Evolutionary conservation across 2,329 filamentous ascomycete species (phyloP).

Genomic region (Fusarium nodosum): DNA sequence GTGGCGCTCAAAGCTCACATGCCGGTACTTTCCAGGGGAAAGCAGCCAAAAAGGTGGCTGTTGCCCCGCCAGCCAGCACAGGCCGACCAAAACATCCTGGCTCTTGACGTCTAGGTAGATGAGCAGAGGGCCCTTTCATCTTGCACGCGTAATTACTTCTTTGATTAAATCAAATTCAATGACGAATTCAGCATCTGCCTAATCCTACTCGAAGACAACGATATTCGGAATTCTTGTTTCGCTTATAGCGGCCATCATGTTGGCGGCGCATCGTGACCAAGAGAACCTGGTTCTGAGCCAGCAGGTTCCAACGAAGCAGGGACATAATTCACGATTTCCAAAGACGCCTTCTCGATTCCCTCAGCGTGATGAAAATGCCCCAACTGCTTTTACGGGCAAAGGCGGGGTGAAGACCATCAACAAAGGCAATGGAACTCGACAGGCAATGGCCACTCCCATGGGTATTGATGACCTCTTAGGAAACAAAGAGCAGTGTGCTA

Average conservation of each 20-base stretch:
- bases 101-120: slow-evolving; percentile 18
- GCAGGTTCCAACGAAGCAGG: slow-evolving; percentile 80
- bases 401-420: slow-evolving; percentile 64
- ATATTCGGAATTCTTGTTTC: slow-evolving; percentile 26
- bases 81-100: slow-evolving; percentile 45
- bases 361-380: slow-evolving; percentile 86
- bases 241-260: slow-evolving; percentile 65
- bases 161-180: slow-evolving; percentile 33
- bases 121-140: slow-evolving; percentile 30
- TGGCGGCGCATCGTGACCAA: slow-evolving; percentile 84
- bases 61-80: slow-evolving; percentile 51
- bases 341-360: slow-evolving; percentile 86
- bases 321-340: slow-evolving; percentile 80
- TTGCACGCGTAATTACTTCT: slow-evolving; percentile 39
- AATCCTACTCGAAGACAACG: slow-evolving; percentile 21
- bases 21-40: slow-evolving; percentile 32
- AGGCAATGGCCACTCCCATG: slow-evolving; percentile 81
- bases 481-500: slow-evolving; percentile 12
- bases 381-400: slow-evolving; percentile 56
- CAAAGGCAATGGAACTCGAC: slow-evolving; percentile 63
- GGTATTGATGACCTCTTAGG: slow-evolving; percentile 66
- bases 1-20: slow-evolving; percentile 39
- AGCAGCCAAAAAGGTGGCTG: slow-evolving; percentile 30
- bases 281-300: slow-evolving; percentile 86
- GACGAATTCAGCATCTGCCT: slow-evolving; percentile 30